A percentile compares a stretch with the other conserved stretches of the same genome.
Conservation (phyloP, 148 eudicot genomes). For the Silene uniflora region DNA sequence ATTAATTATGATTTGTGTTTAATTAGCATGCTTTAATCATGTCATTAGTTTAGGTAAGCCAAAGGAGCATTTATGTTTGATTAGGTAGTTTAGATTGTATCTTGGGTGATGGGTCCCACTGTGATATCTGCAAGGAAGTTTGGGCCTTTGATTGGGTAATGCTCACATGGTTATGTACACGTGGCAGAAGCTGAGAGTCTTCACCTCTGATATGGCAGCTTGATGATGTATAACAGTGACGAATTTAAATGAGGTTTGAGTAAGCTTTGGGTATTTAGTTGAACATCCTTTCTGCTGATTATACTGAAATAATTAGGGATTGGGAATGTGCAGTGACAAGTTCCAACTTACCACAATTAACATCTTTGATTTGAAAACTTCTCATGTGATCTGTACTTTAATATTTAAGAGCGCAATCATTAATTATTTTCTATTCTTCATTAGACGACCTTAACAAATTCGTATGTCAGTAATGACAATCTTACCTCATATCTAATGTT, state of each 20-base stretch:
- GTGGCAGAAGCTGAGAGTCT: conserved; percentile 20
- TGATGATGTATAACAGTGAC: conserved; percentile 27
- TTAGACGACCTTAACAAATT: not conserved
- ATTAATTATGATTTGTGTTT: conserved; percentile 14
- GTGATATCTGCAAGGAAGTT: conserved; percentile 21
- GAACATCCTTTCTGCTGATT: conserved; percentile 23
- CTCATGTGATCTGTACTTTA: conserved; percentile 13
- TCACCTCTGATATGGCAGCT: conserved; percentile 26
- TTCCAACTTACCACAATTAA: conserved; percentile 17
- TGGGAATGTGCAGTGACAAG: conserved; percentile 17
- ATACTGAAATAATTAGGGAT: conserved; percentile 21
- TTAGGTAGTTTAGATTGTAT: conserved; percentile 7
- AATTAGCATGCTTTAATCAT: conserved; percentile 8
- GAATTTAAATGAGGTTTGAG: conserved; percentile 14
- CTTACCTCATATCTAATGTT: not conserved
- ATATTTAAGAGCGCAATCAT: not conserved
- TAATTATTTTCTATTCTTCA: not conserved
- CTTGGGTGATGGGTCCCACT: conserved; percentile 23
- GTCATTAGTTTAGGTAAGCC: conserved; percentile 1
- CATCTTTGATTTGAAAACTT: not conserved
- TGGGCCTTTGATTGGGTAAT: conserved; percentile 25
- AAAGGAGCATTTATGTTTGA: conserved; percentile 3
- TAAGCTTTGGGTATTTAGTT: conserved; percentile 21
- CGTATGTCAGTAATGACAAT: not conserved
- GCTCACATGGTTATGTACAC: conserved; percentile 35